A percentile compares a stretch with the other conserved stretches of the same genome.
Evolutionary conservation across 495 filamentous ascomycete species (phyloP).

Genomic region (Polyplosphaeria fusca): DNA sequence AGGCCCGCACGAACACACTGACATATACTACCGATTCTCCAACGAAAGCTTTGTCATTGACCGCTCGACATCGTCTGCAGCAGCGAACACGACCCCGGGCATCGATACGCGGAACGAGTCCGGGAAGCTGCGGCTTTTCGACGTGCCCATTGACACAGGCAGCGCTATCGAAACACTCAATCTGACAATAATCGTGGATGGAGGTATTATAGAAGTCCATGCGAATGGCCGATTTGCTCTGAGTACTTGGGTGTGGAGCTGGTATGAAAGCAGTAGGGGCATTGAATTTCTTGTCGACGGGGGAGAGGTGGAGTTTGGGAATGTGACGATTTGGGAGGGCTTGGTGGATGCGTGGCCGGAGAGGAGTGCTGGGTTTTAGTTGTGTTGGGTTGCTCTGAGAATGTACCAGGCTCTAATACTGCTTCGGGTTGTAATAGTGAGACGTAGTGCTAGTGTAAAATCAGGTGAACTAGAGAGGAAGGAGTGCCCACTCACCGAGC

Average conservation of each 20-base stretch:
- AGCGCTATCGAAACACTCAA: not conserved
- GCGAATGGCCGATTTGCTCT: not conserved
- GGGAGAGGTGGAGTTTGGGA: not conserved
- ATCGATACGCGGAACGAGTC: conserved; percentile 2
- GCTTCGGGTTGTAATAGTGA: no score
- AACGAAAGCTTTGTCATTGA: conserved; percentile 1
- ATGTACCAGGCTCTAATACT: no score
- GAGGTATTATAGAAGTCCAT: not conserved
- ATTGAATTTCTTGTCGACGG: not conserved
- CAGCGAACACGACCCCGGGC: not conserved
- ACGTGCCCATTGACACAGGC: not conserved
- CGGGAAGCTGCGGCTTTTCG: not conserved
- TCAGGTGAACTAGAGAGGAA: no score
- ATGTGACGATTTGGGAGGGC: conserved; percentile 4
- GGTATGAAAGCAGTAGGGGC: not conserved
- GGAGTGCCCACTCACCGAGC: no score
- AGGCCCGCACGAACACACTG: not conserved
- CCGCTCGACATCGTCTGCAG: not conserved
- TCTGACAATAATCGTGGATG: not conserved
- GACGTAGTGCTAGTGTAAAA: no score
- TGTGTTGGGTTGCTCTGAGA: no score
- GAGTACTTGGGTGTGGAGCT: conserved; percentile 4
- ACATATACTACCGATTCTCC: conserved; percentile 2
- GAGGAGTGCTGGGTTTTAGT: no score
- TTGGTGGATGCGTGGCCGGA: conserved; percentile 1